Conservation (phyloP, 2,329 filamentous ascomycete species). For the Cercospora sp. region DNA sequence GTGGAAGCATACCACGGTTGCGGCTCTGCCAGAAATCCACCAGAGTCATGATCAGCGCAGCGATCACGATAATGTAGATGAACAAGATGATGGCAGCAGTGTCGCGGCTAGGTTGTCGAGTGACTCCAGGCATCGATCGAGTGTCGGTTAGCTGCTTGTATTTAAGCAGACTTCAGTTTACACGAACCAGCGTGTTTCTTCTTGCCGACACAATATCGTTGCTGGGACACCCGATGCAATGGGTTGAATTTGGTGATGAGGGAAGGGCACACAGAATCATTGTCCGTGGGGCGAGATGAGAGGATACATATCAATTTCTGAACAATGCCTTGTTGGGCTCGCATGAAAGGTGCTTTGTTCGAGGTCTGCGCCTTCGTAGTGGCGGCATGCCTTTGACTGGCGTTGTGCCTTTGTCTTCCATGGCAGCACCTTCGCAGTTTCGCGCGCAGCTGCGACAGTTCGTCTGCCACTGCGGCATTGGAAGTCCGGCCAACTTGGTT, state of each 20-base stretch:
- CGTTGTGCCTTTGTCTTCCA: not conserved
- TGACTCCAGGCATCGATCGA: not conserved
- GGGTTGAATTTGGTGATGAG: not conserved
- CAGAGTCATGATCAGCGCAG: constrained; percentile 12
- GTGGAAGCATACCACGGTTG: not conserved
- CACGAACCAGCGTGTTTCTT: constrained; percentile 4
- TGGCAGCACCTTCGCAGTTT: not conserved
- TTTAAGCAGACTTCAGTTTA: not conserved
- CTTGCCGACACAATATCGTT: not conserved
- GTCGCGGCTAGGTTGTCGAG: not conserved
- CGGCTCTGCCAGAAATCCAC: constrained; percentile 4
- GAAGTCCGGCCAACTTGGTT: not conserved
- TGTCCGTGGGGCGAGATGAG: not conserved
- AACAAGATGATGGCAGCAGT: constrained; percentile 1
- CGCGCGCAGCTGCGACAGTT: not conserved
- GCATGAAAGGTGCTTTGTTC: not conserved
- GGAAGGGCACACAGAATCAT: not conserved
- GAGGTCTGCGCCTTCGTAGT: not conserved
- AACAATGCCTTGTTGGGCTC: not conserved
- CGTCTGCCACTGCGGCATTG: not conserved
- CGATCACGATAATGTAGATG: constrained; percentile 7
- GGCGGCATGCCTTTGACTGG: not conserved
- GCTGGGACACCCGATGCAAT: not conserved
- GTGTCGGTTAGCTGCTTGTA: not conserved
- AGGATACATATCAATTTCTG: not conserved